These are phyloP conservation scores for Vanilla planifolia DNA, from an alignment of 106 monocot species.

Conservation along the genomic window DNA sequence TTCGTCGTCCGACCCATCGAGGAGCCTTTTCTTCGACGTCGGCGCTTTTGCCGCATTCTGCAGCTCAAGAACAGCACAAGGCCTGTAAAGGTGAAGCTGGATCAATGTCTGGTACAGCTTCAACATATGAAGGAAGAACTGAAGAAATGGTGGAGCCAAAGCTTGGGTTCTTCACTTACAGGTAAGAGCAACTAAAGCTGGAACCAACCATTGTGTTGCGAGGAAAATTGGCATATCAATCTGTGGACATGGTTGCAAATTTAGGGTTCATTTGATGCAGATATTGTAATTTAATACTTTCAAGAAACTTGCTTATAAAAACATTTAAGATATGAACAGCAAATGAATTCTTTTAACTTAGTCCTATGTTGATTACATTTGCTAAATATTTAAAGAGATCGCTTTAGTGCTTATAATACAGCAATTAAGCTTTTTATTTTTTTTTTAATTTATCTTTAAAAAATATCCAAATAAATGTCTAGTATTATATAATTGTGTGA, in stretches of 20 bases:
- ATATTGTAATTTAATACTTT: too few relatives aligned
- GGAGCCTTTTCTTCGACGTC: conserved; percentile 57
- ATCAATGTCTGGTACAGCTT: neutral
- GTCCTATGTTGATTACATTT: too few relatives aligned
- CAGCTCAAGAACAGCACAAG: conserved; percentile 64
- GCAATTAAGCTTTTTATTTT: too few relatives aligned
- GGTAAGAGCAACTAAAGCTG: conserved; percentile 39
- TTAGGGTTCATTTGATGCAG: too few relatives aligned
- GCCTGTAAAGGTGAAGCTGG: conserved; percentile 34
- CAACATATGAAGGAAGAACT: neutral
- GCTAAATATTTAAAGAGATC: too few relatives aligned
- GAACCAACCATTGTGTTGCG: conserved; percentile 70
- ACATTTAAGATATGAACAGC: too few relatives aligned
- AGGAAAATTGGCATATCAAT: conserved; percentile 54
- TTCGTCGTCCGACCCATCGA: conserved; percentile 25
- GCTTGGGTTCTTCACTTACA: conserved; percentile 39
- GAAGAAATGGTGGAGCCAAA: conserved; percentile 2
- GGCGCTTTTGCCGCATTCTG: conserved; percentile 63
- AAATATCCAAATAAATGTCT: too few relatives aligned
- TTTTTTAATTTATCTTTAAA: too few relatives aligned
- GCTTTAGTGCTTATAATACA: too few relatives aligned
- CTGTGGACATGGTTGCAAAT: conserved; percentile 26
- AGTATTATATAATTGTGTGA: too few relatives aligned
- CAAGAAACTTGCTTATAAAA: too few relatives aligned
- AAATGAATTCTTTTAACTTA: too few relatives aligned